A percentile compares a stretch with the other conserved stretches of the same genome.
phyloP scores from a whole-genome alignment of 2,329 filamentous ascomycete genomes.

The Calonectria montana region DNA sequence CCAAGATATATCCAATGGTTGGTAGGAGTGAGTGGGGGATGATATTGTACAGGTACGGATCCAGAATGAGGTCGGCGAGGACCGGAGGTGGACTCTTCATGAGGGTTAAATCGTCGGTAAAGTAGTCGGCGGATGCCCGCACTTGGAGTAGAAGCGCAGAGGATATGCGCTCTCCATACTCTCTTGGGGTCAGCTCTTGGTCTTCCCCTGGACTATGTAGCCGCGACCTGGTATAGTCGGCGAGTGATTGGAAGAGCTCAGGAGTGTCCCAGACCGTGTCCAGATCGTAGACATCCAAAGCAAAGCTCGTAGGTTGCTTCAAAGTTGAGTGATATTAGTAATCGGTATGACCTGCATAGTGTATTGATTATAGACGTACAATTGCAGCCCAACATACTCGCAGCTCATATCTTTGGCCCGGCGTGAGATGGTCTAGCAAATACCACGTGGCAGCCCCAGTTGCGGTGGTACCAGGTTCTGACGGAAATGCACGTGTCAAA shows the following conservation, averaged over 20 bases:
- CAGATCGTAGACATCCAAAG: conserved; percentile 73
- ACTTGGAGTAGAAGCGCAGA: conserved; percentile 80
- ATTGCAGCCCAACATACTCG: conserved; percentile 94
- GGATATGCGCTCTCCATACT: conserved; percentile 39
- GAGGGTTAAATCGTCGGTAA: conserved; percentile 76
- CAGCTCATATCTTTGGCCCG: conserved; percentile 86
- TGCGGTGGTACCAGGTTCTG: conserved; percentile 51
- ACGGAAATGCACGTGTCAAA: conserved; percentile 77
- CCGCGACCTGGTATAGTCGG: conserved; percentile 67
- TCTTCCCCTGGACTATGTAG: conserved; percentile 46
- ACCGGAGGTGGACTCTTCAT: conserved; percentile 83
- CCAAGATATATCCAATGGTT: conserved; percentile 74
- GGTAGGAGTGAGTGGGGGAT: conserved; percentile 82
- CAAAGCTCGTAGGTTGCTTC: conserved; percentile 89
- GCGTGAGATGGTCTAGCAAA: conserved; percentile 76
- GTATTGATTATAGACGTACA: conserved; percentile 64
- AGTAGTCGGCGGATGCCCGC: conserved; percentile 85
- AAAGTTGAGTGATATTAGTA: conserved; percentile 14
- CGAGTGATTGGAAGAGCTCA: conserved; percentile 73
- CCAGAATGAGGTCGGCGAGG: conserved; percentile 83
- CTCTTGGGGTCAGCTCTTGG: conserved; percentile 16
- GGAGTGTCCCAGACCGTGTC: conserved; percentile 70
- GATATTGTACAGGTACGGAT: conserved; percentile 84
- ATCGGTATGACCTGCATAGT: background rate
- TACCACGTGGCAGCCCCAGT: conserved; percentile 80